phyloP scores from a whole-genome alignment of 176 grass and related monocot genomes.

The Oryza nivara region DNA sequence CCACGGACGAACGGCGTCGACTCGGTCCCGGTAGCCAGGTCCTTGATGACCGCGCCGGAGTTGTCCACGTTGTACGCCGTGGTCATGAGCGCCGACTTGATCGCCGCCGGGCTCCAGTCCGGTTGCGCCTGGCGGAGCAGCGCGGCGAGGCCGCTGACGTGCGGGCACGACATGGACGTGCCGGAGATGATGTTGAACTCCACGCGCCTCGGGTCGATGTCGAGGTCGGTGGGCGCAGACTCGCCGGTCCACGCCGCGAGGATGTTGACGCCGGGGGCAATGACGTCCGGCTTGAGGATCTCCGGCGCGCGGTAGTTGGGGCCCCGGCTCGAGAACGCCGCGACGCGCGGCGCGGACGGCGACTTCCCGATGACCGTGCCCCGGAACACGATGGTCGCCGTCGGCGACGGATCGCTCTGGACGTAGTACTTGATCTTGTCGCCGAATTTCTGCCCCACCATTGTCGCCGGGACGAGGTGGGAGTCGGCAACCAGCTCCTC shows the following conservation, averaged over 20 bases:
- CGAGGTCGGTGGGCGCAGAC: slow-evolving; percentile 66
- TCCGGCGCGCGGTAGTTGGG: slow-evolving; percentile 70
- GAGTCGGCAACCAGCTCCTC: slow-evolving; percentile 90
- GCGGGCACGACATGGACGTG: slow-evolving; percentile 89
- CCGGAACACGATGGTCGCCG: slow-evolving; percentile 68
- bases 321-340: slow-evolving; percentile 77
- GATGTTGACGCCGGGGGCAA: slow-evolving; percentile 82
- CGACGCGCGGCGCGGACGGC: slow-evolving; percentile 66
- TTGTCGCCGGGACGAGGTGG: slow-evolving; percentile 81
- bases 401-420: slow-evolving; percentile 59
- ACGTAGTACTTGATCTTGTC: slow-evolving; percentile 73
- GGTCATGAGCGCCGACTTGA: slow-evolving; percentile 89
- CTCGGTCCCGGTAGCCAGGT: slow-evolving; percentile 58
- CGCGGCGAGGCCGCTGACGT: slow-evolving; percentile 81
- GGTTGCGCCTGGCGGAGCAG: slow-evolving; percentile 66
- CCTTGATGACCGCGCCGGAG: slow-evolving; percentile 59
- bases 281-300: slow-evolving; percentile 92
- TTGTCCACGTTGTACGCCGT: slow-evolving; percentile 85
- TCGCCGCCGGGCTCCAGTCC: slow-evolving; percentile 74
- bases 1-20: slow-evolving; percentile 88
- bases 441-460: slow-evolving; percentile 72
- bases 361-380: slow-evolving; percentile 69
- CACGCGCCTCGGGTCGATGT: slow-evolving; percentile 69
- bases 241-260: slow-evolving; percentile 81
- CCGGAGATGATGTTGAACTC: slow-evolving; percentile 93